phyloP scores from a whole-genome alignment of 371 early-diverging fungal genomes.

The Blakeslea trispora region DNA sequence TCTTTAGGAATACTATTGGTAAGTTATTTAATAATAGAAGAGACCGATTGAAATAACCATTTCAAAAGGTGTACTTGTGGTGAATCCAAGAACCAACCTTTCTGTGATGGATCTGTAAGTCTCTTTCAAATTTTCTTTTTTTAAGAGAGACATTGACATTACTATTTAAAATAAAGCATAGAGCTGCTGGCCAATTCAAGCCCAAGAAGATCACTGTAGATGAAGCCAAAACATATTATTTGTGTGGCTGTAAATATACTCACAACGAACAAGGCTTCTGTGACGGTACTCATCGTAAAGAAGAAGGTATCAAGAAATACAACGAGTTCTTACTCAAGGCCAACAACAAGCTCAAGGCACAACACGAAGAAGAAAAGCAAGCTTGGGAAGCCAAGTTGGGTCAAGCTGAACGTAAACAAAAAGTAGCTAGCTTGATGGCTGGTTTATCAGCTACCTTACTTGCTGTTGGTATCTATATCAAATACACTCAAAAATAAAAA shows the following conservation, averaged over 20 bases:
- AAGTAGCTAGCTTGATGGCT: slow-evolving; percentile 17
- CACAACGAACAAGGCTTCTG: slow-evolving; percentile 33
- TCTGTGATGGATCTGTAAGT: slow-evolving; percentile 43
- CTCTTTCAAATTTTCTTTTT: background rate
- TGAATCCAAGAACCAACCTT: slow-evolving; percentile 40
- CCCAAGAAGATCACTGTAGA: slow-evolving; percentile 41
- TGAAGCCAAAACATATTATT: slow-evolving; percentile 33
- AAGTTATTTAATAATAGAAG: background rate
- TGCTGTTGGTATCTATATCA: slow-evolving; percentile 14
- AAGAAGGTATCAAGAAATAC: slow-evolving; percentile 38
- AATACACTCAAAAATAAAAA: slow-evolving; percentile 10
- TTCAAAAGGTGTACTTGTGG: slow-evolving; percentile 38
- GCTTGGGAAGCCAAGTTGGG: slow-evolving; percentile 15
- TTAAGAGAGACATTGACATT: background rate
- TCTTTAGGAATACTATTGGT: slow-evolving; percentile 39
- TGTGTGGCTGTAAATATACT: slow-evolving; percentile 41
- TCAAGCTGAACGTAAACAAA: slow-evolving; percentile 25
- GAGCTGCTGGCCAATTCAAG: slow-evolving; percentile 31
- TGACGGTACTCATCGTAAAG: slow-evolving; percentile 43
- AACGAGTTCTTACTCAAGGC: slow-evolving; percentile 39
- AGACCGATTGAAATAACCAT: too few relatives aligned
- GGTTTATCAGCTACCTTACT: slow-evolving; percentile 18
- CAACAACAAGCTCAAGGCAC: slow-evolving; percentile 30
- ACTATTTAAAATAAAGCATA: slow-evolving; percentile 12
- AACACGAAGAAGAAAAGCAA: slow-evolving; percentile 14